Base-by-base conservation (phyloP, 2,329 filamentous ascomycete genomes). In the Apiospora pterosperma region DNA sequence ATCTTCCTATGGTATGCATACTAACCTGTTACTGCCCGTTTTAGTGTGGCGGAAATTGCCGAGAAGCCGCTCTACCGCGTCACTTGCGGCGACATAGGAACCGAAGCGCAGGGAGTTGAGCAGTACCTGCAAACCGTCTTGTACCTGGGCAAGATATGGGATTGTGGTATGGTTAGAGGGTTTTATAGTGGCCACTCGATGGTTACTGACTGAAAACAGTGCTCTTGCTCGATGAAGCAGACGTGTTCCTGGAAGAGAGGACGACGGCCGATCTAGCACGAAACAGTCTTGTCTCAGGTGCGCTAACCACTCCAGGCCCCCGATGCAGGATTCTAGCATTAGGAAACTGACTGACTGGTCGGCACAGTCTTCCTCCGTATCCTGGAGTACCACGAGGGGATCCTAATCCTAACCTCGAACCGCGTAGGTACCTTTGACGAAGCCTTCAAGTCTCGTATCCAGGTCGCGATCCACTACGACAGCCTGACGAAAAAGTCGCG, bases 391-490 rank as follows among this genome's bases (percentile, higher is more conserved):
- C 79, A 78, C 62, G 67, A 74, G 16, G 79, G 79, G 59, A 76
- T 81, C 61, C 70, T 78, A 3, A 76, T 80, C 64, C 71, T 80
- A 0, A 80, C 79, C 5, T 74, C 75, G 14, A 77, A 78, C 28
- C 75, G 78, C 0, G 66, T 68, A 6, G 62, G 62, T 1, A 68
- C 64, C 2, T 68, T 70, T 21, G 65, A 70, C 25, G 66, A 67
- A 23, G 67, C 67, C 3, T 68, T 69, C 62, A 63, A 67, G 34
- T 68, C 65, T 3, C 64, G 66, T 5, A 65, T 68, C 14, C 67
- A 64, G 14, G 23, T 69, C 19, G 58, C 65, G 14, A 28, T 69
- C 2, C 64, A 52, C n/a, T 69, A 69, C 60, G 60, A 64, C 1
- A 48, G 42, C 19, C 42, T 73, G 8, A 39, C 64, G 4, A 48